Evolutionary conservation across 2,329 filamentous ascomycete species (phyloP).

Genomic region (Colletotrichum gloeosporioides): DNA sequence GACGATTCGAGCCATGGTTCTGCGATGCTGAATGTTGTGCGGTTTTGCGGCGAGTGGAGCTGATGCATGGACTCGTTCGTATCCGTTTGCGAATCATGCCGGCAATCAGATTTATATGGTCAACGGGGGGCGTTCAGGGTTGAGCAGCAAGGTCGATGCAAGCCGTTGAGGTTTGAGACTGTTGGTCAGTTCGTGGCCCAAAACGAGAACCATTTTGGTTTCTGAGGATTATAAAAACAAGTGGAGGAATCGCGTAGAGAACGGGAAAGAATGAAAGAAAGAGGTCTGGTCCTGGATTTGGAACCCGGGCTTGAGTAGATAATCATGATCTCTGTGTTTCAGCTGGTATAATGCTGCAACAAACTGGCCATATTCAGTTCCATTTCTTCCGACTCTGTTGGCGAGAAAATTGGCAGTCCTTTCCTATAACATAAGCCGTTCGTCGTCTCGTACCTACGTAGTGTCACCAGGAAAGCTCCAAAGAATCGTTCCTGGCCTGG

Average conservation of each 20-base stretch:
- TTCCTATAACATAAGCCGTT: background rate
- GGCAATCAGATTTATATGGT: background rate
- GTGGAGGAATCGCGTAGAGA: background rate
- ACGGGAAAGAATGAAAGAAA: background rate
- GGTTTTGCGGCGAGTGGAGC: background rate
- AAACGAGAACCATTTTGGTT: background rate
- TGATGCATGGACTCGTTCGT: background rate
- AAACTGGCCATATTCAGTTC: background rate
- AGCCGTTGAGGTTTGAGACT: background rate
- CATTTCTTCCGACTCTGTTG: background rate
- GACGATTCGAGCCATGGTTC: background rate
- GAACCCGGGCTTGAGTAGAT: background rate
- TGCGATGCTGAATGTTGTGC: background rate
- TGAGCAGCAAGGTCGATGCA: background rate
- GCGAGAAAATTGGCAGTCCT: background rate
- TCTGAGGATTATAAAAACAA: background rate
- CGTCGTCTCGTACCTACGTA: background rate
- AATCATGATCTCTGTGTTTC: background rate
- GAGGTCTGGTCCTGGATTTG: background rate
- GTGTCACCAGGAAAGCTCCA: background rate
- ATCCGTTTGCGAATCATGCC: background rate
- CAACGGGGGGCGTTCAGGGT: background rate
- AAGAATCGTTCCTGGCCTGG: background rate
- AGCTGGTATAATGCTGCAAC: background rate
- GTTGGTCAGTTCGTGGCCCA: background rate